Evolutionary conservation across 495 filamentous ascomycete genomes (phyloP).

Genomic region (Acidomyces sp.): DNA sequence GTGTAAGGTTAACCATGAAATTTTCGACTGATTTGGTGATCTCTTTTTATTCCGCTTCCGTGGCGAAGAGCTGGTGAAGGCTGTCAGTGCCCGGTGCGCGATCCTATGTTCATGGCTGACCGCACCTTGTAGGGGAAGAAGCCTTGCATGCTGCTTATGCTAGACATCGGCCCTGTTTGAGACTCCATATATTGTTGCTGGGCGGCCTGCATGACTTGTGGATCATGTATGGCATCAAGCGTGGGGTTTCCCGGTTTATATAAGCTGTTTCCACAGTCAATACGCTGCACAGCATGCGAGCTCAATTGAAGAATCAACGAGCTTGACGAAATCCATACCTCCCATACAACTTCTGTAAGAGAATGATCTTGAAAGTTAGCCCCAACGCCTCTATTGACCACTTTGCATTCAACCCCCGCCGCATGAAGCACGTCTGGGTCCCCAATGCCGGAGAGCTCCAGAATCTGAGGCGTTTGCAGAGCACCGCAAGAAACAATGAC

Average conservation of each 20-base stretch:
- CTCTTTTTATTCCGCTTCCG: conserved; percentile 2
- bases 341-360: no score
- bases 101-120: no score
- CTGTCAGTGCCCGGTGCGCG: no score
- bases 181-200: conserved; percentile 7
- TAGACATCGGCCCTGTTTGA: conserved; percentile 8
- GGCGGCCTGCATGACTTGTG: conserved; percentile 8
- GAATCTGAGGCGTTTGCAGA: conserved; percentile 24
- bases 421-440: conserved; percentile 17
- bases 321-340: no score
- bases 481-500: conserved; percentile 25
- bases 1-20: background rate
- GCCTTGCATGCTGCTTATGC: conserved; percentile 15
- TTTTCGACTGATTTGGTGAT: conserved; percentile 9
- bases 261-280: no score
- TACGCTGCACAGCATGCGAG: no score
- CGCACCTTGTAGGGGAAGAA: conserved; percentile 17
- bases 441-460: conserved; percentile 31
- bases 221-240: conserved; percentile 8
- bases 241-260: conserved; percentile 4
- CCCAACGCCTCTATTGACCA: conserved; percentile 29
- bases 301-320: no score
- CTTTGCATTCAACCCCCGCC: conserved; percentile 17
- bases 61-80: conserved; percentile 12
- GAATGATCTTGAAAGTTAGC: conserved; percentile 37